Percentiles rank a stretch among this genome's conserved stretches.
Conservation (phyloP, 352 stramenopile species). For the Phytophthora chlamydospora region DNA sequence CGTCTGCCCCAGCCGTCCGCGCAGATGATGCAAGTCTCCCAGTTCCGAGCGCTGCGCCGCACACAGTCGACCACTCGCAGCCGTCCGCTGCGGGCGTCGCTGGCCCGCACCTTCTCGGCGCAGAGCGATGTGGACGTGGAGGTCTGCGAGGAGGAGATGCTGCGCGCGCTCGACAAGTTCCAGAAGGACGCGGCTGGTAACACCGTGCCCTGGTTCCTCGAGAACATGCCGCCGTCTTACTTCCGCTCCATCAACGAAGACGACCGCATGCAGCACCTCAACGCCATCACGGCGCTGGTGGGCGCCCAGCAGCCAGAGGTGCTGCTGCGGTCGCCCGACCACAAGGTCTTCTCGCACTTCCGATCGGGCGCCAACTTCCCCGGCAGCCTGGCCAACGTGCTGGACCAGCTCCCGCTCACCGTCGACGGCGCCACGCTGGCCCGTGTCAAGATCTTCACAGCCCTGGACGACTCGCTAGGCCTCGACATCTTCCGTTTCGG, state of each 20-base stretch:
- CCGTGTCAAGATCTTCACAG: slow-evolving; percentile 92
- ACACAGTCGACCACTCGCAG: slow-evolving; percentile 36
- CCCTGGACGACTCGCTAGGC: slow-evolving; percentile 81
- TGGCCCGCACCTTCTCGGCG: slow-evolving; percentile 51
- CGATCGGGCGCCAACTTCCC: slow-evolving; percentile 80
- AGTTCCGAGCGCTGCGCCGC: slow-evolving; percentile 64
- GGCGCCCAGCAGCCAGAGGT: slow-evolving; percentile 81
- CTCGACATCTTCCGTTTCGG: slow-evolving; percentile 90
- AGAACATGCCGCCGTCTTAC: slow-evolving; percentile 91
- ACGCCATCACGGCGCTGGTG: slow-evolving; percentile 84
- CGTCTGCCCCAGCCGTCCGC: slow-evolving; percentile 11
- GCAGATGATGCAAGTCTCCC: slow-evolving; percentile 65
- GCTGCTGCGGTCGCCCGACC: slow-evolving; percentile 73
- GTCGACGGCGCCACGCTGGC: slow-evolving; percentile 72
- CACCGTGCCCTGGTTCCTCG: slow-evolving; percentile 87
- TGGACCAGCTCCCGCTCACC: slow-evolving; percentile 68
- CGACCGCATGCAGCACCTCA: slow-evolving; percentile 86
- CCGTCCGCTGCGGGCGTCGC: slow-evolving; percentile 34
- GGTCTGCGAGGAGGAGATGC: slow-evolving; percentile 48
- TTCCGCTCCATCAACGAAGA: slow-evolving; percentile 87
- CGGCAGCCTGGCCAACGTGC: slow-evolving; percentile 68
- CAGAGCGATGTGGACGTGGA: slow-evolving; percentile 45
- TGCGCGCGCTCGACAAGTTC: slow-evolving; percentile 67
- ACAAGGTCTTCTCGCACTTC: slow-evolving; percentile 85
- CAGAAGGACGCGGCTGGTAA: slow-evolving; percentile 71